phyloP scores from a whole-genome alignment of 345 rosid species.

The Salix udensis region DNA sequence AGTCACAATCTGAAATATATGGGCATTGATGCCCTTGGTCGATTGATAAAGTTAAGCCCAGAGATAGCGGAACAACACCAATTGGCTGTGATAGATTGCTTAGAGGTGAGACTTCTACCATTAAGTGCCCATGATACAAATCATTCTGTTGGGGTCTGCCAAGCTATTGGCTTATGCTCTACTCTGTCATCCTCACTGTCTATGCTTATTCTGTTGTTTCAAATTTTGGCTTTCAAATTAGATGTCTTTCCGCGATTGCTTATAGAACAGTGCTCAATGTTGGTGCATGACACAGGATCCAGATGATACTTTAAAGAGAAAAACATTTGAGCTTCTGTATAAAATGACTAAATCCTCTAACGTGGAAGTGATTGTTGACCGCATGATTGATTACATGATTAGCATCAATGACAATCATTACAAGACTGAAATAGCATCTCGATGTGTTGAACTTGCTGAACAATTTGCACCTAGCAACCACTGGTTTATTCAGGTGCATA shows the following conservation, averaged over 20 bases:
- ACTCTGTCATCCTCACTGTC: neutral
- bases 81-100: conserved; percentile 95
- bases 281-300: conserved; percentile 66
- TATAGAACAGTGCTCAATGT: neutral
- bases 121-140: neutral
- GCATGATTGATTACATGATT: conserved; percentile 98
- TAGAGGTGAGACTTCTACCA: conserved; percentile 71
- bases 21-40: conserved; percentile 96
- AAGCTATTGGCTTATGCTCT: conserved; percentile 4
- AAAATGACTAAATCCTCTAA: conserved; percentile 97
- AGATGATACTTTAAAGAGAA: conserved; percentile 94
- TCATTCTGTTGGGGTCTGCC: neutral
- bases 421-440: conserved; percentile 96
- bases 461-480: conserved; percentile 98
- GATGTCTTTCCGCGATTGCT: neutral
- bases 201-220: neutral
- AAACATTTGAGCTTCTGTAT: conserved; percentile 86
- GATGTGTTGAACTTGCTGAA: conserved; percentile 91
- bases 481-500: conserved; percentile 91
- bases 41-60: conserved; percentile 80
- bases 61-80: conserved; percentile 98
- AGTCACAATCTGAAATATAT: conserved; percentile 90
- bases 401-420: conserved; percentile 89
- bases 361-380: conserved; percentile 95
- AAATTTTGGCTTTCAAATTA: neutral